Evolutionary conservation across 78 protist species (phyloP).

Genomic region (slime mould (Dictyostelium discoideum)): DNA sequence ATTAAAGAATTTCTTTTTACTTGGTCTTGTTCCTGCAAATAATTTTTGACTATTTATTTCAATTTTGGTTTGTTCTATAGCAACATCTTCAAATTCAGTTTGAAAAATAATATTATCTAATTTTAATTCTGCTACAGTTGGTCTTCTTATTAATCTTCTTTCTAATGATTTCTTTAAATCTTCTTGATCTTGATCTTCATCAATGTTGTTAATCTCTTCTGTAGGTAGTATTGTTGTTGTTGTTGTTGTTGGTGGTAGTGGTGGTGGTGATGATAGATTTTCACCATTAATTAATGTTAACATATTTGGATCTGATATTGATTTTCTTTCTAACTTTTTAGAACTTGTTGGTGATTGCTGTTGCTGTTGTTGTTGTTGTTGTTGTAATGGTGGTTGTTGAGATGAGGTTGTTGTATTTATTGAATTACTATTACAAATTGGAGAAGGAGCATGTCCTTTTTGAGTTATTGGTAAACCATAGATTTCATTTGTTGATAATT

Average conservation of each 20-base stretch:
- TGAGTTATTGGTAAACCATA: neutral
- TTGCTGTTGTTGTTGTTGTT: neutral
- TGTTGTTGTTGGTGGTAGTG: too few relatives aligned
- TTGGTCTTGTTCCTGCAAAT: conserved; percentile 80
- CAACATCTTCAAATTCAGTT: conserved; percentile 68
- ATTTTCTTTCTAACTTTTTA: conserved; percentile 11
- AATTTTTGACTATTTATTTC: conserved; percentile 30
- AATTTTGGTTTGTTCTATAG: conserved; percentile 33
- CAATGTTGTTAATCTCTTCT: neutral
- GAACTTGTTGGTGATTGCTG: neutral
- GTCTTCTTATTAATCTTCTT: conserved; percentile 50
- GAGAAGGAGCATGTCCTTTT: neutral
- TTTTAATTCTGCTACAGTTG: conserved; percentile 47
- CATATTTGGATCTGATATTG: conserved; percentile 23
- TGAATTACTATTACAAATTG: conserved; percentile 5
- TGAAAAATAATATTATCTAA: conserved; percentile 47
- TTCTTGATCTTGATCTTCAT: neutral
- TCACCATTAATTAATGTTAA: neutral
- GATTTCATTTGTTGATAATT: neutral
- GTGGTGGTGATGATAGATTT: neutral
- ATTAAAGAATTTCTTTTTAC: conserved; percentile 42
- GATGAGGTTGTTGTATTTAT: neutral
- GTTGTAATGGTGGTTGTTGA: neutral
- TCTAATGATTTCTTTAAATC: conserved; percentile 22
- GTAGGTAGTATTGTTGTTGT: neutral